Base-by-base conservation (phyloP, 192 early-diverging fungal genomes). In the Rhizophagus sp. region DNA sequence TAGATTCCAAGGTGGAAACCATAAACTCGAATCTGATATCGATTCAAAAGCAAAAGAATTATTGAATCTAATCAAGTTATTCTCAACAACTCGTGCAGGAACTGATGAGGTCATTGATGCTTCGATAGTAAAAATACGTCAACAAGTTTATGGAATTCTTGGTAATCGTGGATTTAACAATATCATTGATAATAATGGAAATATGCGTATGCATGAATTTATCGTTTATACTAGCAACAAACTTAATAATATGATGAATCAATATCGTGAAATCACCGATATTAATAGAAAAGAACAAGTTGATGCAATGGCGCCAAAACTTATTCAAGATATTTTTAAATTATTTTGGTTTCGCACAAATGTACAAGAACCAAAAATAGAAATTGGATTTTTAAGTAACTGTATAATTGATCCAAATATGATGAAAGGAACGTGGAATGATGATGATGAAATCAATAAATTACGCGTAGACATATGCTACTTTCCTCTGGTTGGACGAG, bases 121-220 rank as follows among this genome's bases (percentile, higher is more conserved):
- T 2, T 11, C 30, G 6, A 10, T 13, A 68, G 25, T 33, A 68
- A 68, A 68, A 68, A 33, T 34, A 39, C 66, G 66, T 68, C 66
- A 68, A 68, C 13, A 68, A 68, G 30, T 68, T 68, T 68, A 68
- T 68, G 66, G 34, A 33, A 34, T 68, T 22, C 66, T 68, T 68
- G 66, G 66, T 33, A 68, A 68, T 34, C 66, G 66, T 34, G 66
- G 66, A 68, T 27, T 12, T 19, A 52, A 52, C 17, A 19, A 52
- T 52, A 52, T 52, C 0, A 52, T 52, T 4, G 50, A 52, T 5
- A 8, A 15, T 52, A 3, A 52, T 52, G 50, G 50, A 52, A 52
- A 13, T 52, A 52, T 8, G 13, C 13, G 12, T 4, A 52, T 0
- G 50, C 50, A 52, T 52, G 12, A 15, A 4, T 19, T 3, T 4